These are phyloP conservation scores for Haplographium delicatum DNA, from an alignment of 495 filamentous ascomycete species.

Conservation along the genomic window DNA sequence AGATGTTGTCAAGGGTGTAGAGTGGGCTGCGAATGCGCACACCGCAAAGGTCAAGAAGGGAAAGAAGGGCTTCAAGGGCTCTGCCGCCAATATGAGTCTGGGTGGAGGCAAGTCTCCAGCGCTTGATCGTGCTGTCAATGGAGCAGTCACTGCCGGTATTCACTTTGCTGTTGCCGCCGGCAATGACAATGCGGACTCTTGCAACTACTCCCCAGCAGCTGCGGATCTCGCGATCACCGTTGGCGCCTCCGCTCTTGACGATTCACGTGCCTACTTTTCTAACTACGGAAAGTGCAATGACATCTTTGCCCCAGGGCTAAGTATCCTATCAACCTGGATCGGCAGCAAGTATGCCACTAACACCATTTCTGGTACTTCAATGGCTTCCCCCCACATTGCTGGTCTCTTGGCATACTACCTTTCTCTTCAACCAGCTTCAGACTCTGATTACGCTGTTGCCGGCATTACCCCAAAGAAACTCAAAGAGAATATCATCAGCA, in stretches of 20 bases:
- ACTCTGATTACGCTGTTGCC: constrained; percentile 85
- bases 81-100: constrained; percentile 97
- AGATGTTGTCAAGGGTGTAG: constrained; percentile 96
- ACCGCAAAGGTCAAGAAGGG: constrained; percentile 59
- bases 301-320: constrained; percentile 96
- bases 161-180: constrained; percentile 98
- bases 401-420: constrained; percentile 97
- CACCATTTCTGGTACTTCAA: constrained; percentile 98
- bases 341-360: constrained; percentile 91
- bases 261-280: constrained; percentile 99
- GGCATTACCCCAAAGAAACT: constrained; percentile 90
- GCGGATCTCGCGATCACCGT: constrained; percentile 93
- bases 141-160: constrained; percentile 81
- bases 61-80: constrained; percentile 95
- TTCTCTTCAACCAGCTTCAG: constrained; percentile 82
- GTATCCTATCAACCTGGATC: constrained; percentile 97
- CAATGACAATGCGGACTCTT: constrained; percentile 97
- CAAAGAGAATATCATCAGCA: constrained; percentile 78
- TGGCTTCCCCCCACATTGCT: constrained; percentile 96
- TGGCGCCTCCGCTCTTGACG: constrained; percentile 85
- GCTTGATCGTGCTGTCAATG: constrained; percentile 89
- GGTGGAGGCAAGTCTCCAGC: constrained; percentile 92
- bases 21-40: constrained; percentile 84
- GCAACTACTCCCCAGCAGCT: constrained; percentile 98
- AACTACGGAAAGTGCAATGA: constrained; percentile 99